Evolutionary conservation across 2,329 filamentous ascomycete genomes (phyloP), one percentile per base, ranked within the genome.

Genomic region (Fusarium sp.): DNA sequence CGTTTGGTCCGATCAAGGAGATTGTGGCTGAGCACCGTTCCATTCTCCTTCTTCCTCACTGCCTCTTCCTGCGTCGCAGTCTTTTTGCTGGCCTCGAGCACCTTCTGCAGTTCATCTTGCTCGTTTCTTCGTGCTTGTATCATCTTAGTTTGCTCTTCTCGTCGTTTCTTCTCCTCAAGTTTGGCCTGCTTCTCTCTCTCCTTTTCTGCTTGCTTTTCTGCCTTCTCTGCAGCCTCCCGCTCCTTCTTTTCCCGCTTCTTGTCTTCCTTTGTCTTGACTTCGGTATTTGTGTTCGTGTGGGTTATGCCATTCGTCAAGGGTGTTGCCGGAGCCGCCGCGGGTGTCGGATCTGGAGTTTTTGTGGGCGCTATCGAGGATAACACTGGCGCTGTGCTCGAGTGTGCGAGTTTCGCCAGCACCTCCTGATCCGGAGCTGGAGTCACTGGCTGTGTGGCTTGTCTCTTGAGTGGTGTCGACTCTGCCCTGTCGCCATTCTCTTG

Each of bases 171-270:
- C 41, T 72, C 75, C 22, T 79, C 77, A 64, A 89, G 86, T 60
- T 90, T 86, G 45, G 87, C 87, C 35, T 81, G 80, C 65, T 81
- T 82, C 54, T 82, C 81, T 35, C 77, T 77, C 48, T 82, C 81
- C 65, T 82, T 83, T 65, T 81, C 80, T 54, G 89, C 88, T 60
- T 86, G 84, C 76, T 87, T 89, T 77, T 87, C 86, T 29, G 90
- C 89, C 81, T 92, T 93, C 72, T 88, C 87, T 1, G 80, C 75
- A 80, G 85, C 81, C 76, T 87, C 89, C 1, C 85, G 86, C 76
- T 93, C 93, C 83, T 92, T 95, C 86, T 92, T 95, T 68, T 90
- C 91, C 35, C 89, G 89, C 74, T 88, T 88, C 80, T 89, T 92
- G 69, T 89, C 90, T 71, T 92, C 91, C 79, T 91, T 92, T 1